Evolutionary conservation across 2,329 filamentous ascomycete genomes (phyloP), one percentile per base, ranked within the genome.

Genomic region (Decorospora gaudefroyi): DNA sequence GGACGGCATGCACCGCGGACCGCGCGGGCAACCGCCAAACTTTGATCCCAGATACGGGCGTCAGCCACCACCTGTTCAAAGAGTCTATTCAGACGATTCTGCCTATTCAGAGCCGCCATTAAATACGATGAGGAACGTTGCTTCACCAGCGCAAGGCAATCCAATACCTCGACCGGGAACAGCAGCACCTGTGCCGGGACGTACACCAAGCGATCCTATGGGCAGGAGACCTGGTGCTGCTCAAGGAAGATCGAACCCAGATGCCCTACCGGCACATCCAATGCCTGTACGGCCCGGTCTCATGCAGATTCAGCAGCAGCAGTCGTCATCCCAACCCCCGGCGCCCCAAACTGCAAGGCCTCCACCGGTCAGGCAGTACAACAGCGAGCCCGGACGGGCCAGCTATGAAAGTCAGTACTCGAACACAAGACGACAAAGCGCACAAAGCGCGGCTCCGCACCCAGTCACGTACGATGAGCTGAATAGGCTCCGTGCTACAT

Each of bases 391-490:
- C 68, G 39, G 72, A 62, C 36, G 71, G 64, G 49, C 37, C 22
- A 46, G 72, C 70, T 45, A 62, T 60, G 18, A 62, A 18, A 58
- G 50, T 31, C 55, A 60, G 21, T 51, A 55, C 23, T 49, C 51
- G 12, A 36, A 49, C n/a, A 40, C 55, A 30, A 46, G 51, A 18
- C 55, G 58, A 19, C 59, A 52, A 10, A 58, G 49, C 26, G 64
- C 59, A 30, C 60, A 51, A 18, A 55, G 46, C 19, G 61, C 57
- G 32, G 57, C 52, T 12, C 44, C 55, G 13, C 70, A 73, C 2
- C 86, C 85, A 0, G 85, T 97, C 3, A 96, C 91, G 0, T 74
- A 80, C 2, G 82, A 87, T 29, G 88, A 95, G 65, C 76, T 99
- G 6, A 87, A 95, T 56, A 78, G 79, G 15, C 74, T 97, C 6